These are phyloP conservation scores for Lentinula sp. DNA, from an alignment of 768 basidiomycete genomes.

Conservation along the genomic window DNA sequence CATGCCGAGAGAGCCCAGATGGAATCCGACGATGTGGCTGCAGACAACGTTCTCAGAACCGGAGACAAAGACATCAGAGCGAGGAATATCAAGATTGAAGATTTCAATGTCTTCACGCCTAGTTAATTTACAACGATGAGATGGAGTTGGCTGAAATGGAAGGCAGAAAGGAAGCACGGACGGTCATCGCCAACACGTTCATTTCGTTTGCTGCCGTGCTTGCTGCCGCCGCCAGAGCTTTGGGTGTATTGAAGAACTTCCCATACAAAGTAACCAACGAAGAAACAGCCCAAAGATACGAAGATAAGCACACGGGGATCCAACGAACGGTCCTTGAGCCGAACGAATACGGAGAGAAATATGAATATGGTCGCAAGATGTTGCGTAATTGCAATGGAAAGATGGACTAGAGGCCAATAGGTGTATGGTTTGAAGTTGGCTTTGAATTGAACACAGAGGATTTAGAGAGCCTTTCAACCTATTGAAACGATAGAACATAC, in stretches of 20 bases:
- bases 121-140: neutral
- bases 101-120: conserved; percentile 74
- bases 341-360: conserved; percentile 76
- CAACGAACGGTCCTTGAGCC: conserved; percentile 54
- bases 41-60: conserved; percentile 85
- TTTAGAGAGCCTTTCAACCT: neutral
- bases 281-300: conserved; percentile 53
- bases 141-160: neutral
- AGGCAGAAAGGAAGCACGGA: neutral
- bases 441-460: conserved; percentile 18
- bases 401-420: conserved; percentile 65
- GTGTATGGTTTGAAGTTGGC: conserved; percentile 79
- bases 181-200: conserved; percentile 3
- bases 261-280: conserved; percentile 59
- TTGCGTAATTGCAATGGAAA: conserved; percentile 75
- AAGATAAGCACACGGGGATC: conserved; percentile 69
- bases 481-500: conserved; percentile 36
- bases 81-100: conserved; percentile 82
- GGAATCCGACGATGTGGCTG: conserved; percentile 93
- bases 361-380: conserved; percentile 77
- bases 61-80: conserved; percentile 88
- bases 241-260: conserved; percentile 36
- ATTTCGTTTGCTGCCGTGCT: conserved; percentile 10
- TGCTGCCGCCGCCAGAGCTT: conserved; percentile 11
- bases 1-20: conserved; percentile 93